These are phyloP conservation scores for Dysphania ambrosioides DNA, from an alignment of 148 eudicot species.

Conservation along the genomic window DNA sequence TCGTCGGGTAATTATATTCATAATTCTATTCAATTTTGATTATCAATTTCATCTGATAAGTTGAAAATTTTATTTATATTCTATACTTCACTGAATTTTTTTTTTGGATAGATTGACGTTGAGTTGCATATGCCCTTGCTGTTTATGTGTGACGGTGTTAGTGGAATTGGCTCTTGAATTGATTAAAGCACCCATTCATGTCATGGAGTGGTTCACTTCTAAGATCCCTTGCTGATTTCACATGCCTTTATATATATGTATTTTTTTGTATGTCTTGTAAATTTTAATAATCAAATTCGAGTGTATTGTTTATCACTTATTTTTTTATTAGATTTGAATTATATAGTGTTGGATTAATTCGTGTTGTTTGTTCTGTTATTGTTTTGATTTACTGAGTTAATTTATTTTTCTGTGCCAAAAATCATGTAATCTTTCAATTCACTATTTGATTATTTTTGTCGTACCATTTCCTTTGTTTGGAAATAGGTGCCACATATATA, in stretches of 20 bases:
- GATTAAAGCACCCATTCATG: slow-evolving; percentile 64
- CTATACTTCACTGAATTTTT: too few species aligned
- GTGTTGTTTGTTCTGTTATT: too few species aligned
- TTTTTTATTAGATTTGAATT: too few species aligned
- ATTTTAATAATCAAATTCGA: neutral
- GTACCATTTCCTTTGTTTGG: too few species aligned
- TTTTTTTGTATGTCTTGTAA: too few species aligned
- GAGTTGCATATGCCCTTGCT: slow-evolving; percentile 66
- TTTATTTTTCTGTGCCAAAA: too few species aligned
- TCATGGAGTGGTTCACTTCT: slow-evolving; percentile 57
- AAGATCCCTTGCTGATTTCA: slow-evolving; percentile 48
- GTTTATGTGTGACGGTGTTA: slow-evolving; percentile 58
- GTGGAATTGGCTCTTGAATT: slow-evolving; percentile 59
- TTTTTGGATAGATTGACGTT: slow-evolving; percentile 39
- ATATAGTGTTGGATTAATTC: too few species aligned
- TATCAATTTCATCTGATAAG: neutral
- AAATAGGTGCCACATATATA: too few species aligned
- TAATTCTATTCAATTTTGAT: neutral
- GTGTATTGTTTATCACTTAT: too few species aligned
- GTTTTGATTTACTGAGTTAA: too few species aligned
- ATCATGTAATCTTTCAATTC: too few species aligned
- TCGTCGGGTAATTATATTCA: slow-evolving; percentile 43
- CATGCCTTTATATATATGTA: neutral
- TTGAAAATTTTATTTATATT: neutral
- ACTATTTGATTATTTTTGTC: too few species aligned